Evolutionary conservation across 305 asterid genomes (phyloP).

Genomic region (Lippia alba): DNA sequence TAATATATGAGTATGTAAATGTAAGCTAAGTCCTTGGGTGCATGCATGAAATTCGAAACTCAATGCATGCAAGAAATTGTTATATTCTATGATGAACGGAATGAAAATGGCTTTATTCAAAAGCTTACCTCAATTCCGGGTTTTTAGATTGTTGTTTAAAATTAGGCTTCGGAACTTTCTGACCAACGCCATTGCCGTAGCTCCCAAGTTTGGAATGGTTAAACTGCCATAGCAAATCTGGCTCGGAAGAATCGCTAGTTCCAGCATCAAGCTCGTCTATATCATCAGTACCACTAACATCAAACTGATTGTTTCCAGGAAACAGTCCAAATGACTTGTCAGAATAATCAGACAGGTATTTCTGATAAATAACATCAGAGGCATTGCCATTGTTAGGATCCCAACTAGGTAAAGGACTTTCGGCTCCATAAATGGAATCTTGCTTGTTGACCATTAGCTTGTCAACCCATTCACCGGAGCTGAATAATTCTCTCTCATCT

Average conservation of each 20-base stretch:
- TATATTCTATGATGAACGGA: too few species aligned
- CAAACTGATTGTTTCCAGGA: constrained; percentile 47
- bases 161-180: constrained; percentile 48
- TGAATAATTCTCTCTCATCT: constrained; percentile 62
- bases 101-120: too few species aligned
- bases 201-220: constrained; percentile 57
- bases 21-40: too few species aligned
- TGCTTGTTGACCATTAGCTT: constrained; percentile 91
- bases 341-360: constrained; percentile 49
- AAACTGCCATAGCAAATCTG: constrained; percentile 73
- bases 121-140: constrained; percentile 58
- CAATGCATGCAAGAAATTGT: too few species aligned
- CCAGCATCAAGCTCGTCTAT: constrained; percentile 68
- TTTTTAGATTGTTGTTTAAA: constrained; percentile 51
- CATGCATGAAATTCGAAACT: too few species aligned
- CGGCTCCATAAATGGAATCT: constrained; percentile 48
- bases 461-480: constrained; percentile 91
- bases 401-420: constrained; percentile 49
- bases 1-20: too few species aligned
- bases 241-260: constrained; percentile 70
- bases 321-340: constrained; percentile 50
- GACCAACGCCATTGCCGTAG: constrained; percentile 47
- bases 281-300: constrained; percentile 49
- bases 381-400: constrained; percentile 49
- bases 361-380: constrained; percentile 52